Conservation (phyloP, 495 filamentous ascomycete genomes). For the Lentithecium fluviatile region DNA sequence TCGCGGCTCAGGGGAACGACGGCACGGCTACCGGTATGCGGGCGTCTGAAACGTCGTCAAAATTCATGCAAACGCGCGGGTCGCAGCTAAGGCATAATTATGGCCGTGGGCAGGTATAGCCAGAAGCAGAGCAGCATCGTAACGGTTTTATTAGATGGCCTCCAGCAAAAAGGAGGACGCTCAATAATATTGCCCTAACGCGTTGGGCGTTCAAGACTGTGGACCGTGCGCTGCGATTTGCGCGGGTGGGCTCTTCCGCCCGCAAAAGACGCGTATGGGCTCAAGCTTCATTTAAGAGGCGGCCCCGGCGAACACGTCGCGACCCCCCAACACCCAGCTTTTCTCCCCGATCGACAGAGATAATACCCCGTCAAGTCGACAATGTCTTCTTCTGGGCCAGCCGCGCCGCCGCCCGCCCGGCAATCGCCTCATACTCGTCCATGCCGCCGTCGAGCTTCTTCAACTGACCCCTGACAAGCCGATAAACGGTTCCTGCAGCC, state of each 20-base stretch:
- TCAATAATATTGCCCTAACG: slow-evolving; percentile 18
- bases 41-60: slow-evolving; percentile 7
- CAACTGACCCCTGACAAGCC: slow-evolving; percentile 38
- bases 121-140: slow-evolving; percentile 9
- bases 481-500: slow-evolving; percentile 36
- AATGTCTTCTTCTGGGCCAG: slow-evolving; percentile 24
- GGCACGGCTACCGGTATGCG: background rate
- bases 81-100: slow-evolving; percentile 28
- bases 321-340: background rate
- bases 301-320: background rate
- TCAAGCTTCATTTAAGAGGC: background rate
- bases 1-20: background rate
- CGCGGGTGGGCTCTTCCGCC: background rate
- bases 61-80: background rate
- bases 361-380: background rate
- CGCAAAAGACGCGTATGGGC: background rate
- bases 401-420: slow-evolving; percentile 30
- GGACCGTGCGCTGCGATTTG: too few species aligned
- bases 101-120: slow-evolving; percentile 12
- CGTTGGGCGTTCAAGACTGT: slow-evolving; percentile 1
- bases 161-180: background rate
- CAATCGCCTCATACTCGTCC: slow-evolving; percentile 42
- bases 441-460: slow-evolving; percentile 41
- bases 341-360: background rate
- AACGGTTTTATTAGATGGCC: slow-evolving; percentile 1